A percentile compares a stretch with the other conserved stretches of the same genome.
Conservation (phyloP, 139 green algal genomes). For the Chlamydomonas asymmetrica region DNA sequence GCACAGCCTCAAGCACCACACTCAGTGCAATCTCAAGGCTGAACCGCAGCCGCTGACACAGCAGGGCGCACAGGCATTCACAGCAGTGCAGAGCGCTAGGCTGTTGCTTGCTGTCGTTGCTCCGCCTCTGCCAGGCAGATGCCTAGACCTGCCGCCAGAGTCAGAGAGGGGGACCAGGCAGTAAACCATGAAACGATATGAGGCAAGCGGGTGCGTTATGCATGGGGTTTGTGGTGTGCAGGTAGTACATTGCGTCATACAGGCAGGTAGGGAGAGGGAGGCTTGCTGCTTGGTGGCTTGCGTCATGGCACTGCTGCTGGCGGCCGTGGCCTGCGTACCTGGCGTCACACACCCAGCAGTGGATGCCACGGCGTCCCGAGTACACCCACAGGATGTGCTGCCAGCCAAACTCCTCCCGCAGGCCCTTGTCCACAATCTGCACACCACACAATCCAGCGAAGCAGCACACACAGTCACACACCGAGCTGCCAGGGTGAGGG, state of each 20-base stretch:
- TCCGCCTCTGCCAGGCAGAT: too few relatives aligned
- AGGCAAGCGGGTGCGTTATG: background rate
- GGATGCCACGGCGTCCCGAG: conserved; percentile 92
- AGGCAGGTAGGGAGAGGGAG: too few relatives aligned
- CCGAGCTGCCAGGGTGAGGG: background rate
- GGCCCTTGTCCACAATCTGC: conserved; percentile 79
- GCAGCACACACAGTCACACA: background rate
- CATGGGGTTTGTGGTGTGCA: background rate
- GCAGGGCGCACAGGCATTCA: too few relatives aligned
- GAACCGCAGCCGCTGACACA: too few relatives aligned
- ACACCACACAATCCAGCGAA: conserved; percentile 12
- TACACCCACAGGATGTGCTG: conserved; percentile 97
- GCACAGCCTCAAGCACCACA: too few relatives aligned
- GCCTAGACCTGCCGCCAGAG: too few relatives aligned
- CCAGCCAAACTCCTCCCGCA: conserved; percentile 97
- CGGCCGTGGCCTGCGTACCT: conserved; percentile 39
- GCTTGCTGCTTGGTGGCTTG: conserved; percentile 1
- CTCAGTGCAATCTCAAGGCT: too few relatives aligned
- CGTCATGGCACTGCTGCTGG: too few relatives aligned
- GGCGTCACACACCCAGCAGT: conserved; percentile 97
- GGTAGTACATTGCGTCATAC: too few relatives aligned
- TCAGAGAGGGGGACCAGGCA: background rate
- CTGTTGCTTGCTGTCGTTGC: too few relatives aligned
- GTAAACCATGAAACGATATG: background rate
- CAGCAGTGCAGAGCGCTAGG: too few relatives aligned